Evolutionary conservation across 371 early-diverging fungal species (phyloP).

Genomic region (Amoeboaphelidium protococcarum): DNA sequence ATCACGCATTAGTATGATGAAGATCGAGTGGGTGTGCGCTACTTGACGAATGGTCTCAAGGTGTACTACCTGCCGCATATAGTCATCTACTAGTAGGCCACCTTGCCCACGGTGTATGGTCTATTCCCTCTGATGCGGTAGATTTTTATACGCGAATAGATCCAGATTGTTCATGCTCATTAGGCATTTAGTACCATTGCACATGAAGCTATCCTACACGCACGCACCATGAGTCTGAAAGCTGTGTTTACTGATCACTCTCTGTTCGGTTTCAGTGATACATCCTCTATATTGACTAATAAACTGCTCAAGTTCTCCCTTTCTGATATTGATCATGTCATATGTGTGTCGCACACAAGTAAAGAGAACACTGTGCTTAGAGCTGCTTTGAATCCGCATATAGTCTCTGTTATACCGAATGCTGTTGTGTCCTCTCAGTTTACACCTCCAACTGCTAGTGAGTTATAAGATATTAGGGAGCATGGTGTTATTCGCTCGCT

Average conservation of each 20-base stretch:
- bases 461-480: too few species aligned
- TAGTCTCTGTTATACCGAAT: slow-evolving; percentile 96
- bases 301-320: slow-evolving; percentile 80
- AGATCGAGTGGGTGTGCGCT: slow-evolving; percentile 57
- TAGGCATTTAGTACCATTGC: slow-evolving; percentile 79
- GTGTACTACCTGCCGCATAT: slow-evolving; percentile 83
- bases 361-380: slow-evolving; percentile 92
- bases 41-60: slow-evolving; percentile 79
- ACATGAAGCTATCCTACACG: slow-evolving; percentile 88
- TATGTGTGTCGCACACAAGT: slow-evolving; percentile 95
- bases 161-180: slow-evolving; percentile 95
- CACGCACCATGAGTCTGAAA: slow-evolving; percentile 77
- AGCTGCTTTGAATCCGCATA: slow-evolving; percentile 59
- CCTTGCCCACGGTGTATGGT: slow-evolving; percentile 78
- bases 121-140: slow-evolving; percentile 72
- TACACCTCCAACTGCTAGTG: slow-evolving; percentile 47
- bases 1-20: slow-evolving; percentile 78
- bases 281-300: slow-evolving; percentile 76
- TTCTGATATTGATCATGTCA: slow-evolving; percentile 79
- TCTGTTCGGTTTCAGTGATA: slow-evolving; percentile 85
- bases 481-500: too few species aligned
- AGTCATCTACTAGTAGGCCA: slow-evolving; percentile 59
- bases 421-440: slow-evolving; percentile 81
- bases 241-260: slow-evolving; percentile 97
- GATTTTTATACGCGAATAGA: slow-evolving; percentile 68